phyloP scores from a whole-genome alignment of 352 stramenopile species.

The Pythium biforme region DNA sequence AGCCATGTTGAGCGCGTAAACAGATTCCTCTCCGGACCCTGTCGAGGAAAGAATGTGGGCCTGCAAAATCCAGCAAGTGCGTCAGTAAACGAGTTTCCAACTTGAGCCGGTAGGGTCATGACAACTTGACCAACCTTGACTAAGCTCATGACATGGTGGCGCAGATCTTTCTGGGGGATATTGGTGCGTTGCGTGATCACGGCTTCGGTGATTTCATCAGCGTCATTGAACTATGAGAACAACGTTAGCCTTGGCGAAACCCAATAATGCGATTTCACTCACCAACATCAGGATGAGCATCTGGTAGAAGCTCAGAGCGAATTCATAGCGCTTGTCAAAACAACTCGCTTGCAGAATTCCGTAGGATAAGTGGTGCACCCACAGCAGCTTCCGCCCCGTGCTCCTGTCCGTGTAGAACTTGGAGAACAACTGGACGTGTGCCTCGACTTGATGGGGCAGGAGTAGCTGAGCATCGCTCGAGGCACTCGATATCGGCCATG shows the following conservation, averaged over 20 bases:
- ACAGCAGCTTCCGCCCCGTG: slow-evolving; percentile 74
- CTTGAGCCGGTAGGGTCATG: neutral
- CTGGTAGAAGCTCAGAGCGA: slow-evolving; percentile 82
- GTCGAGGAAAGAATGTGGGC: slow-evolving; percentile 35
- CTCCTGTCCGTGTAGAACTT: slow-evolving; percentile 81
- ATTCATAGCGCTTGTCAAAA: slow-evolving; percentile 78
- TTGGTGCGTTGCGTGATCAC: slow-evolving; percentile 51
- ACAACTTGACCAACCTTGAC: slow-evolving; percentile 51
- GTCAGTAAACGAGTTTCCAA: neutral
- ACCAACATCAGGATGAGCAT: slow-evolving; percentile 80
- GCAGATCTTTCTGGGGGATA: slow-evolving; percentile 54
- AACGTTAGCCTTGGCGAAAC: neutral
- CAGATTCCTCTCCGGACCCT: slow-evolving; percentile 21
- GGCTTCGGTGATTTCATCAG: slow-evolving; percentile 36
- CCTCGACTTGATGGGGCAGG: slow-evolving; percentile 54
- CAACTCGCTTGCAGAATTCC: slow-evolving; percentile 66
- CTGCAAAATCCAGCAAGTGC: slow-evolving; percentile 19
- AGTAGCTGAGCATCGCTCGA: slow-evolving; percentile 46
- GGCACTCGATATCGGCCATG: slow-evolving; percentile 81
- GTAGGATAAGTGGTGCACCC: slow-evolving; percentile 77
- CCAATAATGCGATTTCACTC: neutral
- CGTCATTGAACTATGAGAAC: slow-evolving; percentile 58
- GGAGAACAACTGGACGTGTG: slow-evolving; percentile 70
- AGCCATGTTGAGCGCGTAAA: slow-evolving; percentile 27
- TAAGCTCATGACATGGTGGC: slow-evolving; percentile 66